A percentile compares a stretch with the other conserved stretches of the same genome.
Conservation (phyloP, 2,329 filamentous ascomycete genomes). For the Metarhizium humberi region DNA sequence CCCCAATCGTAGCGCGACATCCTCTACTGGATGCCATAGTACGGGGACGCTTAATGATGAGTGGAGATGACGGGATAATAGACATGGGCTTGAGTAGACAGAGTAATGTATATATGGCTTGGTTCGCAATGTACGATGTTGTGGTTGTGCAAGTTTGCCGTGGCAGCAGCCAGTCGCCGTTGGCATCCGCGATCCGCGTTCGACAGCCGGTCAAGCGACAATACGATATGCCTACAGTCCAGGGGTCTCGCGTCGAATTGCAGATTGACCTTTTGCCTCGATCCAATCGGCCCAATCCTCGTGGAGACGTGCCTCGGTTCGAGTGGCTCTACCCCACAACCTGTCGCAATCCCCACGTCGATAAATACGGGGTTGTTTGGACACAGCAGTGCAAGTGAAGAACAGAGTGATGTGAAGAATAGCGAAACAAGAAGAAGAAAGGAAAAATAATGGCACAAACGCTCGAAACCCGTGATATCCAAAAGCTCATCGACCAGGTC, state of each 20-base stretch:
- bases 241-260: too few relatives aligned
- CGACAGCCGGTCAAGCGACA: too few relatives aligned
- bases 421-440: too few relatives aligned
- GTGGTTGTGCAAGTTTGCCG: too few relatives aligned
- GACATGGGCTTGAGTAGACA: neutral
- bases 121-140: neutral
- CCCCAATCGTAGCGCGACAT: constrained; percentile 23
- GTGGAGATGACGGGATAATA: constrained; percentile 1
- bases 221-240: too few relatives aligned
- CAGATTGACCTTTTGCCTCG: too few relatives aligned
- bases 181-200: too few relatives aligned
- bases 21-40: constrained; percentile 3
- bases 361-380: too few relatives aligned
- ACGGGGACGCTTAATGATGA: neutral
- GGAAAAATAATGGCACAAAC: neutral
- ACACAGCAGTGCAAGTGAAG: too few relatives aligned
- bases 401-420: too few relatives aligned
- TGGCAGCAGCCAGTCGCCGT: too few relatives aligned
- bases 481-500: constrained; percentile 11
- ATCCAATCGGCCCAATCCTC: neutral
- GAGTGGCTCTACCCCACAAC: neutral
- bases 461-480: neutral
- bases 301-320: neutral
- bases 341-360: too few relatives aligned
- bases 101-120: neutral